Conservation (phyloP, 2,329 filamentous ascomycete species). For the Fusarium paranaense region DNA sequence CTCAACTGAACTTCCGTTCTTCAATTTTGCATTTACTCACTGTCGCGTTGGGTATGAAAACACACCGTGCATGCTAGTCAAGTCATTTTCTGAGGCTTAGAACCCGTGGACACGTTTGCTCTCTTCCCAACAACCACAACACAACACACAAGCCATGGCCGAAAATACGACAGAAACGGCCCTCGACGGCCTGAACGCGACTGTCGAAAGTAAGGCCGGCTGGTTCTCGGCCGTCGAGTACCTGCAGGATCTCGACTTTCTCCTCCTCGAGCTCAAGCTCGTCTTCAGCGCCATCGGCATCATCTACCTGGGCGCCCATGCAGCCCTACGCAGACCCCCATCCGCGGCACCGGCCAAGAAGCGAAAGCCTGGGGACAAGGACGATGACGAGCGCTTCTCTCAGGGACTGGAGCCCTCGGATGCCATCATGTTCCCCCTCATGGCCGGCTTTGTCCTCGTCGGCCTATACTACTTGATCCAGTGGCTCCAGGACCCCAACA, state of each 20-base stretch:
- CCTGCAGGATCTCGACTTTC: conserved; percentile 53
- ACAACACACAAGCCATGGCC: conserved; percentile 32
- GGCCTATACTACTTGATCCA: conserved; percentile 90
- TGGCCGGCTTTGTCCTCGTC: conserved; percentile 78
- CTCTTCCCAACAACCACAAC: conserved; percentile 2
- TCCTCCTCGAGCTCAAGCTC: conserved; percentile 61
- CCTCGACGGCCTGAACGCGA: conserved; percentile 48
- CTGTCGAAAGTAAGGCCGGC: conserved; percentile 36
- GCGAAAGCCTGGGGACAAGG: conserved; percentile 55
- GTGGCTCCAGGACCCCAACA: conserved; percentile 82
- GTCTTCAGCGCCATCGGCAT: conserved; percentile 79
- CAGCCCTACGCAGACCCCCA: conserved; percentile 84
- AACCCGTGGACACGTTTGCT: conserved; percentile 38
- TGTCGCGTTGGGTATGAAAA: background rate
- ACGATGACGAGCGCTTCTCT: conserved; percentile 62
- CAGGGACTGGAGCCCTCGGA: conserved; percentile 74
- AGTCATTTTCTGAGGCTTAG: conserved; percentile 10
- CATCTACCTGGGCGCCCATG: conserved; percentile 87
- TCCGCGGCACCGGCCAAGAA: conserved; percentile 75
- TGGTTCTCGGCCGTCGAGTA: conserved; percentile 44
- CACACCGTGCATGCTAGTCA: background rate
- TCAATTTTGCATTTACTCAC: background rate
- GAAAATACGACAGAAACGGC: conserved; percentile 37
- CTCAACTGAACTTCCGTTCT: background rate
- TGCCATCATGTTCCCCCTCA: conserved; percentile 84